phyloP scores from a whole-genome alignment of 169 alveolate genomes.

The Eimeria necatrix region DNA sequence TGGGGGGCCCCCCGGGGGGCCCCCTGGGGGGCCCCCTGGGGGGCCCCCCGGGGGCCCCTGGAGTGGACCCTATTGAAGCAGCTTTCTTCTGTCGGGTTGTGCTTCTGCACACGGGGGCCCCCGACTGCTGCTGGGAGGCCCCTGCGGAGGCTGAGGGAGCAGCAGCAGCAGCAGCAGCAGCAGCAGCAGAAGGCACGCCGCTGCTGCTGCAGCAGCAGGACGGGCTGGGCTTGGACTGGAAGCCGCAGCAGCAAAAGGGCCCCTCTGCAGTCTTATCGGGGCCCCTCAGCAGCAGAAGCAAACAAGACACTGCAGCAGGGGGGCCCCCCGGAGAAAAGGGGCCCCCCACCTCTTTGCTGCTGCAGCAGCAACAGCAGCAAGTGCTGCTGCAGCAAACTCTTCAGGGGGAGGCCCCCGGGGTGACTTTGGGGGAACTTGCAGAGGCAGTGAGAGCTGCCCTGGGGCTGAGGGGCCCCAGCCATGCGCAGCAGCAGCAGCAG shows the following conservation, averaged over 20 bases:
- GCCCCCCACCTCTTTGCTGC: neutral
- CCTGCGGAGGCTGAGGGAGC: neutral
- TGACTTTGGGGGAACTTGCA: neutral
- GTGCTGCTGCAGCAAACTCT: neutral
- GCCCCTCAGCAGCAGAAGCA: neutral
- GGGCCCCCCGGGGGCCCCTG: too few relatives aligned
- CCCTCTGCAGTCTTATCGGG: neutral
- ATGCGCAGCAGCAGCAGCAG: neutral
- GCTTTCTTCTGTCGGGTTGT: conserved; percentile 12
- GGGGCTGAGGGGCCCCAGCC: neutral
- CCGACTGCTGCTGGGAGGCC: neutral
- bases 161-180: neutral
- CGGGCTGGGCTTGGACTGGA: neutral
- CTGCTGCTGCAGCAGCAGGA: conserved; percentile 27
- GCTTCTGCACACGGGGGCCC: neutral
- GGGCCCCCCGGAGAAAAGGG: neutral
- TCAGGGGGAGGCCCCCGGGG: neutral
- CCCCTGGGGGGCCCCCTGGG: too few relatives aligned
- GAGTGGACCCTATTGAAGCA: neutral
- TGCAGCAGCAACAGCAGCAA: neutral
- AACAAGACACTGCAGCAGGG: neutral
- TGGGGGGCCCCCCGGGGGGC: too few relatives aligned
- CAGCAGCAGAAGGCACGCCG: neutral
- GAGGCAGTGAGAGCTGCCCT: neutral
- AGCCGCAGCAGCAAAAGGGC: neutral